Percentiles rank a stretch among this genome's conserved stretches.
These are phyloP conservation scores for Cordyceps cateniannulata DNA, from an alignment of 2,329 filamentous ascomycete species.

Conservation along the genomic window DNA sequence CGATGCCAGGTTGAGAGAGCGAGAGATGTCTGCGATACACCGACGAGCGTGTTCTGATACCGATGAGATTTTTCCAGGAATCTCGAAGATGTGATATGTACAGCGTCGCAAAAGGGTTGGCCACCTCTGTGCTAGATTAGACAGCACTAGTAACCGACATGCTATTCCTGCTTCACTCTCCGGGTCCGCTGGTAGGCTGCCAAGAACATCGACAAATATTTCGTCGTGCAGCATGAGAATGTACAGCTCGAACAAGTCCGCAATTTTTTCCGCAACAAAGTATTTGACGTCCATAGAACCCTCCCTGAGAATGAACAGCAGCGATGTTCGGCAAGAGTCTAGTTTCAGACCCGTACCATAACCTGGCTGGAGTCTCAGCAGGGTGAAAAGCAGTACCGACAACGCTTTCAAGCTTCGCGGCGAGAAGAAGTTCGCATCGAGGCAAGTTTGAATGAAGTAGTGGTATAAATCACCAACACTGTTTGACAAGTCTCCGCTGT, in stretches of 20 bases:
- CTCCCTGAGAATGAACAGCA: constrained; percentile 65
- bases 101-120: constrained; percentile 78
- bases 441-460: constrained; percentile 63
- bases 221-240: constrained; percentile 77
- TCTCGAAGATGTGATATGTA: constrained; percentile 92
- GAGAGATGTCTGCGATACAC: constrained; percentile 63
- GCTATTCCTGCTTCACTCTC: constrained; percentile 77
- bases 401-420: constrained; percentile 60
- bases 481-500: constrained; percentile 53
- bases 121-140: constrained; percentile 74
- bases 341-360: constrained; percentile 57
- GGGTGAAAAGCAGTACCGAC: constrained; percentile 59
- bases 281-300: constrained; percentile 69
- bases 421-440: constrained; percentile 66
- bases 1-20: constrained; percentile 55
- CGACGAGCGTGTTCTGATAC: constrained; percentile 64
- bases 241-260: constrained; percentile 72
- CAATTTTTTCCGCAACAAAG: constrained; percentile 61
- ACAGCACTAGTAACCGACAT: constrained; percentile 69
- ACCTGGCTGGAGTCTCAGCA: constrained; percentile 60
- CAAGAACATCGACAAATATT: constrained; percentile 78
- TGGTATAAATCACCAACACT: constrained; percentile 70
- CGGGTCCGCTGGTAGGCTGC: constrained; percentile 66
- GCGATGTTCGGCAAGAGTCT: constrained; percentile 57
- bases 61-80: constrained; percentile 62